Evolutionary conservation across 345 rosid species (phyloP), one percentile per base, ranked within the genome.

Genomic region (Streptanthus diversifolius): DNA sequence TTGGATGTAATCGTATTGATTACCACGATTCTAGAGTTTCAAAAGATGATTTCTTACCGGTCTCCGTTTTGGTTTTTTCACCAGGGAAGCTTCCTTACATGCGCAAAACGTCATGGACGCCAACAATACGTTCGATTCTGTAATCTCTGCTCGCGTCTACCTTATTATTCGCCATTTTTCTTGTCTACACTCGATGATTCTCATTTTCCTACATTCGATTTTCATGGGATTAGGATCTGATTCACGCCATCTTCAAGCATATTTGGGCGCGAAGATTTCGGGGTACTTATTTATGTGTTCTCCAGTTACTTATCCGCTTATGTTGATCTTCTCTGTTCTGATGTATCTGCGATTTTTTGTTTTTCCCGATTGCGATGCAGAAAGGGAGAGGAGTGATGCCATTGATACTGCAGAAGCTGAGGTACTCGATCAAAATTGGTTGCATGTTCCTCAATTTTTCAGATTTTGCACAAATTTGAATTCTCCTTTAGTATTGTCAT

Each of bases 201-300:
- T 22, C 21, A 30, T 22, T 8, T 45, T 32, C n/a, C n/a, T 29
- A 51, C 10, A 8, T 43, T 36, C 0, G 22, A 30, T 59, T 58
- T 63, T 39, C 36, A 14, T 70, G 48, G 44, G 8, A 75, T 30
- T 68, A 93, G 98, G 95, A 80, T 77, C 74, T 93, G 74, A 85
- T 93, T 77, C 86, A 81, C 67, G 87, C 96, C 74, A 89, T 93
- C 64, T 91, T 89, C 90, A 91, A 93, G 83, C 84, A 77, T 71
- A 73, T 93, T 8, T 93, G 97, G 96, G 67, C 81, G 56, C 84
- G 79, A 72, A 80, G 80, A 77, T 82, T 84, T 63, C 85, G 83
- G 12, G 92, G 98, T 93, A 71, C 57, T 69, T 2, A 21, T 35
- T 10, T 18, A 32, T n/a, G 39, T 63, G 3, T 35, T n/a, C 0